Conservation (phyloP, 768 basidiomycete genomes). For the Brasilioporus rufonigricans region DNA sequence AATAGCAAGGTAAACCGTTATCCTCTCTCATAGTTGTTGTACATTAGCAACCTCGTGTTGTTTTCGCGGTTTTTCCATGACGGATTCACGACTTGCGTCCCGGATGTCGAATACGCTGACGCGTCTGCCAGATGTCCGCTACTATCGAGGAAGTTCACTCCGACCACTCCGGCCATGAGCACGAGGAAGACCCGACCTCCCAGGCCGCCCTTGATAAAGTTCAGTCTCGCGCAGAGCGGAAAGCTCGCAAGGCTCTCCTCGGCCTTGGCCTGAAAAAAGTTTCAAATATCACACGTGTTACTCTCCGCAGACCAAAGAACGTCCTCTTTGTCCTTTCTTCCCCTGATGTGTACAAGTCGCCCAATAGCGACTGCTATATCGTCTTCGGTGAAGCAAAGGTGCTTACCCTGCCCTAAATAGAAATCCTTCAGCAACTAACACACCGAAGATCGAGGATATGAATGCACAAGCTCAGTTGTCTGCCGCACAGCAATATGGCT, state of each 20-base stretch:
- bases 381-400: slow-evolving; percentile 98
- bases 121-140: slow-evolving; percentile 58
- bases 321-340: slow-evolving; percentile 91
- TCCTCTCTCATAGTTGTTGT: not conserved
- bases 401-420: slow-evolving; percentile 8
- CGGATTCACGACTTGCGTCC: slow-evolving; percentile 28
- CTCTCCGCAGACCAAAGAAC: slow-evolving; percentile 92
- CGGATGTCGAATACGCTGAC: slow-evolving; percentile 34
- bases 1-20: slow-evolving; percentile 20
- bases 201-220: slow-evolving; percentile 88
- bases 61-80: slow-evolving; percentile 2
- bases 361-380: slow-evolving; percentile 97
- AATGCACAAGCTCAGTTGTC: slow-evolving; percentile 74
- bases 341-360: slow-evolving; percentile 97
- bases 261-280: slow-evolving; percentile 92
- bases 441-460: slow-evolving; percentile 77
- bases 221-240: slow-evolving; percentile 91
- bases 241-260: slow-evolving; percentile 91
- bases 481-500: slow-evolving; percentile 76
- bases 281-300: slow-evolving; percentile 90
- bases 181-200: slow-evolving; percentile 82
- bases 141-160: slow-evolving; percentile 78
- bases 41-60: not conserved
- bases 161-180: slow-evolving; percentile 74
- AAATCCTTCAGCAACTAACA: not conserved